Evolutionary conservation across 2,329 filamentous ascomycete species (phyloP).

Genomic region (Aschersonia sp.): DNA sequence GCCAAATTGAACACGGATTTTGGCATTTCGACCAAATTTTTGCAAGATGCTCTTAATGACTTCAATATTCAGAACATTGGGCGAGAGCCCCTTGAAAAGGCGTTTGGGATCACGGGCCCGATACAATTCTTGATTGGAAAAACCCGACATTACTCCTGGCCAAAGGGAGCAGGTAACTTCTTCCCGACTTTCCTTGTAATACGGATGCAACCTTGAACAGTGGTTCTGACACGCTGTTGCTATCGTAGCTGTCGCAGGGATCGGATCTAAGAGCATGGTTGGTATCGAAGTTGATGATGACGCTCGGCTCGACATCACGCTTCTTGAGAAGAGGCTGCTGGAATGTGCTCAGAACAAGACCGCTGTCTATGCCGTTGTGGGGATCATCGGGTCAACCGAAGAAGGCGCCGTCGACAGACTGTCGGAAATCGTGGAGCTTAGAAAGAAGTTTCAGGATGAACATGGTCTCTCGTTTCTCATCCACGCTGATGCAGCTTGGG

Average conservation of each 20-base stretch:
- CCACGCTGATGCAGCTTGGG: slow-evolving; percentile 34
- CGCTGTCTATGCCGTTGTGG: slow-evolving; percentile 27
- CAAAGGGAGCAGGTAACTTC: slow-evolving; percentile 25
- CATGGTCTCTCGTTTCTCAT: slow-evolving; percentile 28
- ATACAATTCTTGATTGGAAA: slow-evolving; percentile 21
- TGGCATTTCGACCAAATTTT: slow-evolving; percentile 21
- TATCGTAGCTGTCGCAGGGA: slow-evolving; percentile 22
- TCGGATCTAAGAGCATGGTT: slow-evolving; percentile 26
- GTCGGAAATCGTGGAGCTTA: slow-evolving; percentile 13
- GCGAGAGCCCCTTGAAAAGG: slow-evolving; percentile 19
- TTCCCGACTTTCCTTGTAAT: no score
- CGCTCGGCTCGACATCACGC: slow-evolving; percentile 20
- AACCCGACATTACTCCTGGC: slow-evolving; percentile 33
- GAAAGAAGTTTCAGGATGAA: slow-evolving; percentile 22
- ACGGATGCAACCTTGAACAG: not conserved
- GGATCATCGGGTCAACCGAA: slow-evolving; percentile 31
- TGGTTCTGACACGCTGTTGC: not conserved
- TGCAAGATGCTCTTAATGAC: slow-evolving; percentile 11
- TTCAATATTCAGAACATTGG: slow-evolving; percentile 24
- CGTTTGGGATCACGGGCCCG: slow-evolving; percentile 16
- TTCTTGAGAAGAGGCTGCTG: slow-evolving; percentile 10
- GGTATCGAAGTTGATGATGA: slow-evolving; percentile 23
- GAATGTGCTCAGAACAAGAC: slow-evolving; percentile 13
- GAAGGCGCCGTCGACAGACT: slow-evolving; percentile 30
- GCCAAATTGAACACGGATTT: slow-evolving; percentile 21